Percentiles rank a stretch among this genome's conserved stretches.
Conservation (phyloP, 202 grass and related monocot species). For the Bolboschoenoplectus hybrid region DNA sequence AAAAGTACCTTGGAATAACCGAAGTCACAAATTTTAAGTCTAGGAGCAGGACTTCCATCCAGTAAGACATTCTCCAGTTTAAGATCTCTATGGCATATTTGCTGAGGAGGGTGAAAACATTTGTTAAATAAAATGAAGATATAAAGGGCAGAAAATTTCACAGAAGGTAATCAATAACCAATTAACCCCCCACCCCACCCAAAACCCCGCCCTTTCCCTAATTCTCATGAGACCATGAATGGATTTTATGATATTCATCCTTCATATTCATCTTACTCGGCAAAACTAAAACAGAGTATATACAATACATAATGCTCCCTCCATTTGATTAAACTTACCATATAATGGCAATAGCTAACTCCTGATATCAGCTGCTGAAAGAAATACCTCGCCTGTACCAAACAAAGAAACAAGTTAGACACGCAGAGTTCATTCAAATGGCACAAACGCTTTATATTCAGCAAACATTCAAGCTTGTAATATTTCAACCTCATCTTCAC, state of each 20-base stretch:
- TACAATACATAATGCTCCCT: not conserved
- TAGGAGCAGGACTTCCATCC: constrained; percentile 85
- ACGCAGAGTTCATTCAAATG: not conserved
- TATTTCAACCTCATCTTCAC: constrained; percentile 83
- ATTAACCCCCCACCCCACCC: not conserved
- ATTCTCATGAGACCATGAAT: constrained; percentile 13
- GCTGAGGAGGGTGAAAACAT: constrained; percentile 49
- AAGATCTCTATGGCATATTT: constrained; percentile 98
- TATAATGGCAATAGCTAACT: constrained; percentile 88
- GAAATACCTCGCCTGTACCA: constrained; percentile 84
- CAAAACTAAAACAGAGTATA: not conserved
- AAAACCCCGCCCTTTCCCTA: not conserved
- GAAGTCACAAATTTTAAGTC: constrained; percentile 98
- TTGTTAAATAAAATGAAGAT: constrained; percentile 28
- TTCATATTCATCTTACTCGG: not conserved
- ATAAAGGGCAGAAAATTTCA: constrained; percentile 20
- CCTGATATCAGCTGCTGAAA: constrained; percentile 98
- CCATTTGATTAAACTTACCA: constrained; percentile 51
- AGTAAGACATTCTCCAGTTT: constrained; percentile 96
- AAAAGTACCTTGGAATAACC: constrained; percentile 89
- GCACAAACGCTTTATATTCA: constrained; percentile 21
- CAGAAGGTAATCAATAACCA: not conserved
- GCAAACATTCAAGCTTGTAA: constrained; percentile 37
- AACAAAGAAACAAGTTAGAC: constrained; percentile 39
- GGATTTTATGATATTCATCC: not conserved